These are phyloP conservation scores for Magnaporthiopsis incrustans DNA, from an alignment of 2,329 filamentous ascomycete genomes.

Conservation along the genomic window DNA sequence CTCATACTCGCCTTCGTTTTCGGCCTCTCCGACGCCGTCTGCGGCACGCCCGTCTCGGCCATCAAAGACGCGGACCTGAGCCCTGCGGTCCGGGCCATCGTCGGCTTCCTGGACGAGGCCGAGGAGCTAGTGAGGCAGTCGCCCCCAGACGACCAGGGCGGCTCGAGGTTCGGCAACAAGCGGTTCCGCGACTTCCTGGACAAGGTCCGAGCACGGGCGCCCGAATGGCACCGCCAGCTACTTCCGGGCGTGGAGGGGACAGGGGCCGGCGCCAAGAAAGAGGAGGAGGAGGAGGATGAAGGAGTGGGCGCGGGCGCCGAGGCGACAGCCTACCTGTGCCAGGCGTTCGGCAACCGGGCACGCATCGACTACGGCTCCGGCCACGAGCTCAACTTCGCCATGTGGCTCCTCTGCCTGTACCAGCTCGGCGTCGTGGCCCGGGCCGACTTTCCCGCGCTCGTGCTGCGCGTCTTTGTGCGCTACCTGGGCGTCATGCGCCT, in stretches of 20 bases:
- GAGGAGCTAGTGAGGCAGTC: constrained; percentile 58
- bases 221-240: constrained; percentile 55
- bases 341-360: constrained; percentile 77
- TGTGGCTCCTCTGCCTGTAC: constrained; percentile 93
- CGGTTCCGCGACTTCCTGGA: constrained; percentile 79
- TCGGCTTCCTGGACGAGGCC: constrained; percentile 62
- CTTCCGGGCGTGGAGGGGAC: constrained; percentile 30
- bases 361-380: constrained; percentile 96
- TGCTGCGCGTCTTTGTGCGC: constrained; percentile 69
- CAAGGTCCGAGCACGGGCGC: constrained; percentile 47
- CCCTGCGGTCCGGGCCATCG: constrained; percentile 51
- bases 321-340: constrained; percentile 67
- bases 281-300: constrained; percentile 5
- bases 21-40: constrained; percentile 72
- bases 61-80: constrained; percentile 49
- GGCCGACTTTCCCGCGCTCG: constrained; percentile 63
- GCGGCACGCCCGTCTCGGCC: constrained; percentile 59
- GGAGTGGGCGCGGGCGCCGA: constrained; percentile 52
- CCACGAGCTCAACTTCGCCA: constrained; percentile 93
- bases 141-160: constrained; percentile 77
- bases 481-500: constrained; percentile 84
- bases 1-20: constrained; percentile 83
- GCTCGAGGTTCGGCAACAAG: constrained; percentile 91
- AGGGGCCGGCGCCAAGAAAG: constrained; percentile 11
- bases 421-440: constrained; percentile 59